Conservation (phyloP, 306 rosid genomes). For the Prunus kanzakura region DNA sequence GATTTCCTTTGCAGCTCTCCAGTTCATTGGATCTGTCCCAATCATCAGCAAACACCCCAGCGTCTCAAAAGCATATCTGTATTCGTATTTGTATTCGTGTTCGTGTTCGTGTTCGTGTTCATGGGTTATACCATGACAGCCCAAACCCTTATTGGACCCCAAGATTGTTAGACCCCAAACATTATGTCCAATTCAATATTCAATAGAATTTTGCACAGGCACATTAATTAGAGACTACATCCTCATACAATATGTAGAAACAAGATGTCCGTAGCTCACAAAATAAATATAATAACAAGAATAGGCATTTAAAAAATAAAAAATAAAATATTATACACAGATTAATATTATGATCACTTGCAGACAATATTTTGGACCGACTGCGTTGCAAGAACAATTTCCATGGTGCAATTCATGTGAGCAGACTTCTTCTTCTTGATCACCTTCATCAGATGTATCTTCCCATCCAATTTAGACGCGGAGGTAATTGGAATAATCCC, state of each 20-base stretch:
- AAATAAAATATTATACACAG: not conserved
- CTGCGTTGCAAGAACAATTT: slow-evolving; percentile 11
- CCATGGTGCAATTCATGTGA: slow-evolving; percentile 29
- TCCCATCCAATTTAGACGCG: slow-evolving; percentile 25
- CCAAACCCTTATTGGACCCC: not conserved
- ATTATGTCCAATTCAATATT: not conserved
- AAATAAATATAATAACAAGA: not conserved
- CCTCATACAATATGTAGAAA: not conserved
- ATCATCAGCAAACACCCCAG: not conserved
- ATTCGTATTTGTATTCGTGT: too few species aligned
- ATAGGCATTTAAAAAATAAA: not conserved
- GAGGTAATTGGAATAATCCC: slow-evolving; percentile 14
- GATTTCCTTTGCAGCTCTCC: not conserved
- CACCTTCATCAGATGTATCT: slow-evolving; percentile 21
- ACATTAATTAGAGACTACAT: not conserved
- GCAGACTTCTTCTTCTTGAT: slow-evolving; percentile 33
- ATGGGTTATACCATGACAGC: not conserved
- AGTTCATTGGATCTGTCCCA: slow-evolving; percentile 21
- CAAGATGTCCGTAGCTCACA: not conserved
- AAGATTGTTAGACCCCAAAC: not conserved
- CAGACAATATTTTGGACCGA: slow-evolving; percentile 25
- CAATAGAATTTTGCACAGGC: not conserved
- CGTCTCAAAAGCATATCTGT: too few species aligned
- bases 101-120: too few species aligned
- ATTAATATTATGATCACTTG: not conserved